These are phyloP conservation scores for Daedalea quercina DNA, from an alignment of 768 basidiomycete genomes.

Conservation along the genomic window DNA sequence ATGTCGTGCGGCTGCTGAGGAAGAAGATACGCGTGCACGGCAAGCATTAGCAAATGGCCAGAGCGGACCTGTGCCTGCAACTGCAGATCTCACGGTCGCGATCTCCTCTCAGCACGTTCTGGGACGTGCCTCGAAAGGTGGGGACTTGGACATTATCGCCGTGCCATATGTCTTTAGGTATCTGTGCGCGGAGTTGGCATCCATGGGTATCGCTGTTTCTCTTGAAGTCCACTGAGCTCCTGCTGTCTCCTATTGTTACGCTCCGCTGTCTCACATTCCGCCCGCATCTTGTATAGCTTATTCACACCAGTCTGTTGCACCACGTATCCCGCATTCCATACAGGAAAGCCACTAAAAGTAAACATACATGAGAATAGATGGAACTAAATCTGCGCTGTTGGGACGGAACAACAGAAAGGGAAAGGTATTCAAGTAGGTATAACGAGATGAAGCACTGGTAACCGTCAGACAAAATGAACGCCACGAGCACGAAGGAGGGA, in stretches of 20 bases:
- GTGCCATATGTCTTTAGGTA: conserved; percentile 94
- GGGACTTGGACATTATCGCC: conserved; percentile 90
- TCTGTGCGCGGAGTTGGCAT: conserved; percentile 93
- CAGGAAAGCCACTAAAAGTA: background rate
- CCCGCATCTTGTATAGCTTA: background rate
- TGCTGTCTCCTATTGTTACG: background rate
- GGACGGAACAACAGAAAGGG: background rate
- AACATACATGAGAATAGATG: background rate
- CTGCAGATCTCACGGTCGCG: conserved; percentile 53
- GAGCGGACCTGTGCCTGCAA: conserved; percentile 31
- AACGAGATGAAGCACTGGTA: background rate
- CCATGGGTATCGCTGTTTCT: conserved; percentile 94
- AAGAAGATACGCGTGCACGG: conserved; percentile 55
- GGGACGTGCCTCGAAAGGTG: conserved; percentile 51
- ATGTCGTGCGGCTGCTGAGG: conserved; percentile 71
- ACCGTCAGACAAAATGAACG: background rate
- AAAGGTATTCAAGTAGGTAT: background rate
- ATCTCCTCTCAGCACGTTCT: conserved; percentile 67
- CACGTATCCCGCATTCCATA: background rate
- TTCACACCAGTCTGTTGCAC: background rate
- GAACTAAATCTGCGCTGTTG: background rate
- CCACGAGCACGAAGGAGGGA: background rate
- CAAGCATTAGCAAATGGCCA: conserved; percentile 53
- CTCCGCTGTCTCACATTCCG: background rate
- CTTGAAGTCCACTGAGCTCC: conserved; percentile 54